Conservation (phyloP, 1,139 yeast species). For the Debaryomyces sp. region DNA sequence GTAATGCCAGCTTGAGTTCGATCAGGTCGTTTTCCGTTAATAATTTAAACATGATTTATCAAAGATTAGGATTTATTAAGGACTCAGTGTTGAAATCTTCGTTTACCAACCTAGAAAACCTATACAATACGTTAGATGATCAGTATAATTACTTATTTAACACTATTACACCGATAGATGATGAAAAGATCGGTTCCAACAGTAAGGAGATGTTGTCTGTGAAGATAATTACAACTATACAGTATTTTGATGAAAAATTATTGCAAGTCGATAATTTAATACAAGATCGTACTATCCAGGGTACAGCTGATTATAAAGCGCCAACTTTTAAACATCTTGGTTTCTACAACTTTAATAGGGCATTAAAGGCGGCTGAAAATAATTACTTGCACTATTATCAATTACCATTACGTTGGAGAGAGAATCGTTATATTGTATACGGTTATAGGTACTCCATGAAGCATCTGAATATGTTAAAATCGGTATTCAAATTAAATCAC, state of each 20-base stretch:
- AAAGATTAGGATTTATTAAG: constrained; percentile 44
- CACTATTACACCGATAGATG: constrained; percentile 17
- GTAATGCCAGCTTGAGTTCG: constrained; percentile 31
- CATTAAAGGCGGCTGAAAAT: constrained; percentile 55
- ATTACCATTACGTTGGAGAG: constrained; percentile 91
- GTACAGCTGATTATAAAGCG: constrained; percentile 31
- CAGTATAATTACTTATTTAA: constrained; percentile 53
- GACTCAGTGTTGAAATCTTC: constrained; percentile 46
- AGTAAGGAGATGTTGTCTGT: constrained; percentile 39
- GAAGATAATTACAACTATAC: constrained; percentile 55
- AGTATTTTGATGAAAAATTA: constrained; percentile 58
- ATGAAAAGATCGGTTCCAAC: constrained; percentile 19
- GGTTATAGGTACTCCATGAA: constrained; percentile 84
- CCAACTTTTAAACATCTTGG: constrained; percentile 44
- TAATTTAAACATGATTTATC: constrained; percentile 44
- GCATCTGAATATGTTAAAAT: constrained; percentile 58
- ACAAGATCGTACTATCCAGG: constrained; percentile 37
- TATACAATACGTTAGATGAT: constrained; percentile 56
- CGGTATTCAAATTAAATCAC: constrained; percentile 63
- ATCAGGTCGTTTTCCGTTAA: constrained; percentile 35
- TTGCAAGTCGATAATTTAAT: constrained; percentile 53
- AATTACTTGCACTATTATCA: constrained; percentile 76
- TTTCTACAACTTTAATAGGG: constrained; percentile 63
- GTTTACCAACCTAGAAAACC: constrained; percentile 46
- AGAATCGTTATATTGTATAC: constrained; percentile 77